Evolutionary conservation across 2,329 filamentous ascomycete species (phyloP).

Genomic region (Davidsoniella australis): DNA sequence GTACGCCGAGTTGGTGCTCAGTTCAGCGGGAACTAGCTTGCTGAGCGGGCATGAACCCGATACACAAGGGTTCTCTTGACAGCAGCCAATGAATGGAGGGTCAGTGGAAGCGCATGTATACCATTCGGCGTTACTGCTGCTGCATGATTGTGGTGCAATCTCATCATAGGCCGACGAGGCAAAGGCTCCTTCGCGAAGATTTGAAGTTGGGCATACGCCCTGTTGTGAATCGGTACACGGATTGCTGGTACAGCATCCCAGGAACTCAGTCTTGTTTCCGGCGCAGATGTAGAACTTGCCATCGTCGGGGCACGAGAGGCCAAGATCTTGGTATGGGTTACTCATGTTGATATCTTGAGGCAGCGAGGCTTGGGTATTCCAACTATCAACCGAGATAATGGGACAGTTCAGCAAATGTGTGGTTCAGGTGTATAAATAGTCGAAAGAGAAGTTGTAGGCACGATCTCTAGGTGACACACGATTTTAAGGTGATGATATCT

Average conservation of each 20-base stretch:
- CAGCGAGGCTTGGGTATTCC: conserved; percentile 1
- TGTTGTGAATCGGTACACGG: conserved; percentile 18
- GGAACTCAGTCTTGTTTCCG: conserved; percentile 19
- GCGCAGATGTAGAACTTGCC: conserved; percentile 23
- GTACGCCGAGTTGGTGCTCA: conserved; percentile 15
- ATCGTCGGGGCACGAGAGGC: conserved; percentile 19
- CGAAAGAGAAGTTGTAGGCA: no score
- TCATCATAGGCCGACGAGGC: conserved; percentile 14
- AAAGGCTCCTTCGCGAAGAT: conserved; percentile 19
- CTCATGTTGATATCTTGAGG: neutral
- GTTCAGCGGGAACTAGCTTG: conserved; percentile 16
- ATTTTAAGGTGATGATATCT: no score
- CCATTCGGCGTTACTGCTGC: conserved; percentile 17
- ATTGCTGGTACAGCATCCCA: conserved; percentile 25
- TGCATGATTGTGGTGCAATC: conserved; percentile 21
- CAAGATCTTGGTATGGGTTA: conserved; percentile 13
- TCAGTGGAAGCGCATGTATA: conserved; percentile 19
- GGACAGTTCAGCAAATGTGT: no score
- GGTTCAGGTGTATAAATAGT: no score
- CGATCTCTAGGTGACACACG: no score
- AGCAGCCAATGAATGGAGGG: conserved; percentile 25
- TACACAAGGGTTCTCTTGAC: conserved; percentile 20
- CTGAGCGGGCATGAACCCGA: conserved; percentile 15
- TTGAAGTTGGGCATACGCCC: conserved; percentile 20
- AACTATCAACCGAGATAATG: no score